Base-by-base conservation (phyloP, 2,329 filamentous ascomycete species). In the Ceratocystis albifundus region DNA sequence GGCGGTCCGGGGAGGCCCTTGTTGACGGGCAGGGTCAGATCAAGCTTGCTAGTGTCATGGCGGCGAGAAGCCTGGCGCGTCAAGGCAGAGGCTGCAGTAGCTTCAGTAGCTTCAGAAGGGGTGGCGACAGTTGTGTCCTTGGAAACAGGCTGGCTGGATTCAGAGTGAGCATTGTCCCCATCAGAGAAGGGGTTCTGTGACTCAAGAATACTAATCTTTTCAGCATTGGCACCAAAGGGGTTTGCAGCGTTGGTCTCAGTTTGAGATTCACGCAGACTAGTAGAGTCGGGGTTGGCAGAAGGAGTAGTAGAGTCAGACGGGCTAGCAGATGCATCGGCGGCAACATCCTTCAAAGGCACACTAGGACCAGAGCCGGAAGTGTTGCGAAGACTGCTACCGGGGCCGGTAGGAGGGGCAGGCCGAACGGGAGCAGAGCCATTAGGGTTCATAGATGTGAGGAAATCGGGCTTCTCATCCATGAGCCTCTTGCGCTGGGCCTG, bases 201-300 rank as follows among this genome's bases (percentile, higher is more conserved):
- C 65, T 78, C 72, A 66, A 64, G 50, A 0, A 50, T 59, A 36
- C 66, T 46, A n/a, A 68, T 61, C 59, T 71, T 76, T 72, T 82
- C 80, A 57, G 79, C 78, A 68, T 82, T 79, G 71, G 81, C 80
- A 62, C 83, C 85, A 74, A 94, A 94, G 22, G 89, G 90, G 73
- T 94, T 90, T 68, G 79, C 78, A 1, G 80, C 77, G 72, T 86
- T 80, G 64, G 78, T 76, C 12, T 66, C 59, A 74, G 78, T 76
- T 68, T 76, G 55, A n/a, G 50, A 48, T 4, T 45, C 15, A 17
- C 28, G 55, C 25, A 59, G 25, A 4, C 55, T 59, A 17, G 55
- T 12, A 8, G 61, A 46, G 36, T 62, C 44, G 20, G 61, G 32
- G 61, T 28, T 22, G 61, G 32, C 20, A 20, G 32, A 41, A 12